Conservation (phyloP, 306 rosid genomes). For the Pyrus communis region DNA sequence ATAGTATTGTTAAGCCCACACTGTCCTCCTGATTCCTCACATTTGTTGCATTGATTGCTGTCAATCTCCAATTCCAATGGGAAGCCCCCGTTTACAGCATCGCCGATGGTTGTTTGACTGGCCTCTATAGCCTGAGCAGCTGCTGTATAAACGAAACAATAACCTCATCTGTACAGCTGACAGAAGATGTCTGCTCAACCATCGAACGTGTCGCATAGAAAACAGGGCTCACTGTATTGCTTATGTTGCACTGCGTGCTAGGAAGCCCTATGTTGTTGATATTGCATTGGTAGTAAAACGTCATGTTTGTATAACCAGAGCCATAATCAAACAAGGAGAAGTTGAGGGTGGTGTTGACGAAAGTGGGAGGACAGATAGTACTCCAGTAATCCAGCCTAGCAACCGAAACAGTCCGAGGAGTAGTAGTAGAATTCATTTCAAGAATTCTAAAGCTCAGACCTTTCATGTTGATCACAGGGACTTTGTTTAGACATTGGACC, state of each 20-base stretch:
- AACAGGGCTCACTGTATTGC: background rate
- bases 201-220: background rate
- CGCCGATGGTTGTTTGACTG: background rate
- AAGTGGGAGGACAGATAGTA: background rate
- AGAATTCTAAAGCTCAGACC: background rate
- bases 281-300: background rate
- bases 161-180: background rate
- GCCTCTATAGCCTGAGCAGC: background rate
- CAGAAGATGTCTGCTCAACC: rapidly evolving
- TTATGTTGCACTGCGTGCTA: background rate
- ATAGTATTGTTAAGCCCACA: background rate
- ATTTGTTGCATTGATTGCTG: background rate
- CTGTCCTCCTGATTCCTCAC: background rate
- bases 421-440: too few relatives aligned
- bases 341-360: background rate
- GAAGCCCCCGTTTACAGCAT: background rate
- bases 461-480: background rate
- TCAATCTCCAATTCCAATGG: background rate
- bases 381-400: slow-evolving; percentile 1
- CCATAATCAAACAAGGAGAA: background rate
- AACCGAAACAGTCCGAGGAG: background rate
- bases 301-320: background rate
- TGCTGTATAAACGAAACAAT: background rate
- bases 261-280: too few relatives aligned
- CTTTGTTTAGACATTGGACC: background rate